A percentile compares a stretch with the other conserved stretches of the same genome.
These are phyloP conservation scores for Globisporangium mamillatum DNA, from an alignment of 352 stramenopile genomes.

Conservation along the genomic window DNA sequence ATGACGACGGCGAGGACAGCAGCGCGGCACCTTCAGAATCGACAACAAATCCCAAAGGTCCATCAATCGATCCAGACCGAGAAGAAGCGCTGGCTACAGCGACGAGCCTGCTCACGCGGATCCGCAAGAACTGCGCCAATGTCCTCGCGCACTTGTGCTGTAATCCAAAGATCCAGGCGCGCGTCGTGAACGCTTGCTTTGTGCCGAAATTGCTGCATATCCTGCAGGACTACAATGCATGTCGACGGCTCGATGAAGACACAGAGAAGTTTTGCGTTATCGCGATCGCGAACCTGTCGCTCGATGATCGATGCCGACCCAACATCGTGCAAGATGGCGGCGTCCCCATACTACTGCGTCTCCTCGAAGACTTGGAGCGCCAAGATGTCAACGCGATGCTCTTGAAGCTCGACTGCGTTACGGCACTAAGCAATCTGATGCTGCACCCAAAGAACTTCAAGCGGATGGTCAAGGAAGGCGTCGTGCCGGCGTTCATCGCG, in stretches of 20 bases:
- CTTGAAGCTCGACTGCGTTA: constrained; percentile 78
- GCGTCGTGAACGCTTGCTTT: constrained; percentile 50
- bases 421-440: constrained; percentile 78
- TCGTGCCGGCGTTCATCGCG: constrained; percentile 63
- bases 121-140: constrained; percentile 67
- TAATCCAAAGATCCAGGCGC: constrained; percentile 63
- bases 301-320: constrained; percentile 68
- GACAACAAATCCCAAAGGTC: constrained; percentile 3
- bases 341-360: constrained; percentile 47
- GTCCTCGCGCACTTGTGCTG: constrained; percentile 69
- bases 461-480: constrained; percentile 71
- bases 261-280: constrained; percentile 69
- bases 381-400: constrained; percentile 32
- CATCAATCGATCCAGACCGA: background rate
- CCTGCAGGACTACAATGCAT: constrained; percentile 29
- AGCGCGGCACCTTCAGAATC: background rate
- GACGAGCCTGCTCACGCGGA: constrained; percentile 23
- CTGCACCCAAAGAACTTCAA: constrained; percentile 78
- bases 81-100: constrained; percentile 25
- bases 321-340: constrained; percentile 62
- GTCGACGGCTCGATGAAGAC: constrained; percentile 37
- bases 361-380: constrained; percentile 30
- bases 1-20: constrained; percentile 1
- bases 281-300: constrained; percentile 61
- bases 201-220: constrained; percentile 52